These are phyloP conservation scores for Heliamphora exappendiculata DNA, from an alignment of 148 eudicot species.

Conservation along the genomic window DNA sequence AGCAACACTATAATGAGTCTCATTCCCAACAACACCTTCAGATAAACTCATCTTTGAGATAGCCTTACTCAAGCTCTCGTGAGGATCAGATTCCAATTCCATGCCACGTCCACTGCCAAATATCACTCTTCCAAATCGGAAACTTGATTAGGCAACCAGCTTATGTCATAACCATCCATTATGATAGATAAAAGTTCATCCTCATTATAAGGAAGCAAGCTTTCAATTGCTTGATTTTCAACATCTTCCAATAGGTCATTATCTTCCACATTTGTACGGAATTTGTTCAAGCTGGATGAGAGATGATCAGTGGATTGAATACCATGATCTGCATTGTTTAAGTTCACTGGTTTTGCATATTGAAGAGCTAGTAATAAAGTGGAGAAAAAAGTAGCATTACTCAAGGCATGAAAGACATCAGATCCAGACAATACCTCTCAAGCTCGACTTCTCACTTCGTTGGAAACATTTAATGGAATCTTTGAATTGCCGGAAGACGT, in stretches of 20 bases:
- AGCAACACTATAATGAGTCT: conserved; percentile 23
- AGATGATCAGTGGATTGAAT: conserved; percentile 44
- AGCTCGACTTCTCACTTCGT: conserved; percentile 30
- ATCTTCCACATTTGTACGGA: conserved; percentile 28
- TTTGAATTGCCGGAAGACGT: conserved; percentile 16
- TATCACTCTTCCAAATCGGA: conserved; percentile 52
- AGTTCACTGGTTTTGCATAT: conserved; percentile 58
- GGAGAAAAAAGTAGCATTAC: conserved; percentile 58
- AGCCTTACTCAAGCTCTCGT: conserved; percentile 14
- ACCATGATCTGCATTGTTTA: conserved; percentile 28
- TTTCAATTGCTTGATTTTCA: conserved; percentile 76
- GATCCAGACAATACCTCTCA: conserved; percentile 33
- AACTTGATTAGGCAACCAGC: conserved; percentile 17
- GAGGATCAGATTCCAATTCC: conserved; percentile 57
- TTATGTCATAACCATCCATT: conserved; percentile 36
- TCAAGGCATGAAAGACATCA: conserved; percentile 34
- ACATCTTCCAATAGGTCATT: conserved; percentile 61
- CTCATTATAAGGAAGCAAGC: conserved; percentile 72
- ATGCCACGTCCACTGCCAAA: conserved; percentile 61
- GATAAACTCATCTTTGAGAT: not conserved
- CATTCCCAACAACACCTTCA: conserved; percentile 23
- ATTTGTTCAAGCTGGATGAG: conserved; percentile 30
- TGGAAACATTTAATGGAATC: conserved; percentile 25
- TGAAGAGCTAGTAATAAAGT: conserved; percentile 79
- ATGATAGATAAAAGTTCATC: conserved; percentile 67